Percentiles rank a stretch among this genome's conserved stretches.
These are phyloP conservation scores for Mycena metata DNA, from an alignment of 768 basidiomycete genomes.

Conservation along the genomic window DNA sequence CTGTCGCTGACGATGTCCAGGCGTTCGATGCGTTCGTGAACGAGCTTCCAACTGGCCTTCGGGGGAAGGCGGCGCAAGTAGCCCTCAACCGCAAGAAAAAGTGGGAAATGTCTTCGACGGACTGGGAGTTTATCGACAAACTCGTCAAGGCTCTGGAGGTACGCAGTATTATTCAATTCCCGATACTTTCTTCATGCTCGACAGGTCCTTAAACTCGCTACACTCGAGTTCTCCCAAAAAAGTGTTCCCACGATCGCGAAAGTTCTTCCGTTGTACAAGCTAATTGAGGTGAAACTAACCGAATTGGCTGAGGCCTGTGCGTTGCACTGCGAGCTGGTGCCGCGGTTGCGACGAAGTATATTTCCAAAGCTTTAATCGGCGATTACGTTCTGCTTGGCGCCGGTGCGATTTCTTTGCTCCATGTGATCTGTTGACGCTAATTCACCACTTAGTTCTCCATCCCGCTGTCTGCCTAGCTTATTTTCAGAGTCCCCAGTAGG, in stretches of 20 bases:
- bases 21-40: slow-evolving; percentile 26
- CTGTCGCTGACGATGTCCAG: not conserved
- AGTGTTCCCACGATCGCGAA: slow-evolving; percentile 28
- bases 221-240: slow-evolving; percentile 34
- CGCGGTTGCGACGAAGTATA: slow-evolving; percentile 20
- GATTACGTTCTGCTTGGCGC: slow-evolving; percentile 33
- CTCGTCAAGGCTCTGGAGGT: slow-evolving; percentile 23
- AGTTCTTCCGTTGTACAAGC: slow-evolving; percentile 33
- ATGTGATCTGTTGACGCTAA: no score
- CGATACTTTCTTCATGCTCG: not conserved
- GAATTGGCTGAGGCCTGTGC: not conserved
- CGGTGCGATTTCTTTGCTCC: slow-evolving; percentile 16
- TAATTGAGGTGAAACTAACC: slow-evolving; percentile 29
- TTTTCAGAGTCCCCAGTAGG: slow-evolving; percentile 26
- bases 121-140: slow-evolving; percentile 31
- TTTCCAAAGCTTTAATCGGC: slow-evolving; percentile 31
- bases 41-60: slow-evolving; percentile 11
- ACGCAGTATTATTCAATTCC: not conserved
- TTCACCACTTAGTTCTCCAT: slow-evolving; percentile 21
- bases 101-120: slow-evolving; percentile 16
- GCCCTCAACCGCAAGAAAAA: slow-evolving; percentile 28
- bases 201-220: slow-evolving; percentile 23
- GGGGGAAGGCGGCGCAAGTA: slow-evolving; percentile 10
- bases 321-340: slow-evolving; percentile 18
- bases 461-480: slow-evolving; percentile 24